Evolutionary conservation across 1,284 basidiomycete species (phyloP).

Genomic region (Filobasidium uniguttulatum): DNA sequence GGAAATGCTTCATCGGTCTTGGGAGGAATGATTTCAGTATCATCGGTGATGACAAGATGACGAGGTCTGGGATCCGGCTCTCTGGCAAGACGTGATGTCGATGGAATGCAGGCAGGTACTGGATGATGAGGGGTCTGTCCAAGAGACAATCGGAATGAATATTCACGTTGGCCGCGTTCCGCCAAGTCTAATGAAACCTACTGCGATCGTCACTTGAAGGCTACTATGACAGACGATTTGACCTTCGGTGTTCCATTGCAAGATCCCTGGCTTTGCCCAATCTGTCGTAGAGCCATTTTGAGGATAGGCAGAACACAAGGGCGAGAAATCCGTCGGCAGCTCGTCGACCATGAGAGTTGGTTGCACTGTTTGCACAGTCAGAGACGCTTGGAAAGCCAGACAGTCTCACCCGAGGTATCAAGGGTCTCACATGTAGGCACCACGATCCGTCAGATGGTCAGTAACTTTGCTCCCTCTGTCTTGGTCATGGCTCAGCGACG

Average conservation of each 20-base stretch:
- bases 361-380: too few relatives aligned
- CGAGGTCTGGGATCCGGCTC: background rate
- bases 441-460: too few relatives aligned
- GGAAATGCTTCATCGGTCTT: background rate
- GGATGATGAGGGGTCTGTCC: slow-evolving; percentile 1
- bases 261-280: background rate
- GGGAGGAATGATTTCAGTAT: background rate
- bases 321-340: too few relatives aligned
- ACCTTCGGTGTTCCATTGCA: background rate
- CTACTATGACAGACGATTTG: background rate
- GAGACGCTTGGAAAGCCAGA: too few relatives aligned
- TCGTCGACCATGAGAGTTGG: too few relatives aligned
- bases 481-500: too few relatives aligned
- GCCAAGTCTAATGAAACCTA: background rate
- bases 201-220: background rate
- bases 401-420: too few relatives aligned
- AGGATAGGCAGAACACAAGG: slow-evolving; percentile 1
- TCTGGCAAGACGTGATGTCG: background rate
- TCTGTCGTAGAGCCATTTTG: background rate
- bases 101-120: background rate
- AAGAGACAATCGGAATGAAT: background rate
- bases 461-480: too few relatives aligned
- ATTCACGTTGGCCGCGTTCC: background rate
- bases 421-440: too few relatives aligned
- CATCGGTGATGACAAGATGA: background rate